Percentiles rank a stretch among this genome's conserved stretches.
phyloP scores from a whole-genome alignment of 306 rosid genomes.

The Cajanus cajan region DNA sequence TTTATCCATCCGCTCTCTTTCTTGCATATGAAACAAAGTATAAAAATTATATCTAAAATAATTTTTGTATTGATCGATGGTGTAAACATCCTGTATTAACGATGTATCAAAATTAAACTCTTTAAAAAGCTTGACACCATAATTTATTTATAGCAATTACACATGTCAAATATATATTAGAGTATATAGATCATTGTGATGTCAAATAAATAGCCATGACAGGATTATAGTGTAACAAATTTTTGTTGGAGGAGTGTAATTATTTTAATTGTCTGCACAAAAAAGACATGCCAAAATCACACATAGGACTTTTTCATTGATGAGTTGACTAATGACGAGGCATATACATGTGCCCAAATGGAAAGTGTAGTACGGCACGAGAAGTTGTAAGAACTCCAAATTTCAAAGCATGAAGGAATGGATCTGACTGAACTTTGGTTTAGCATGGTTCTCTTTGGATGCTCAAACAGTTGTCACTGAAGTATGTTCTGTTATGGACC shows the following conservation, averaged over 20 bases:
- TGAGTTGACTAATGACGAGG: background rate
- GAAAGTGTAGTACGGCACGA: background rate
- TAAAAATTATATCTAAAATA: background rate
- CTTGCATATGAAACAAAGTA: background rate
- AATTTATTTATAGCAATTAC: background rate
- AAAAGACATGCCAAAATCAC: conserved; percentile 12
- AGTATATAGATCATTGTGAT: background rate
- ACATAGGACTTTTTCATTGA: background rate
- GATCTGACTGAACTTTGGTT: conserved; percentile 24
- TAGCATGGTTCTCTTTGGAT: conserved; percentile 6
- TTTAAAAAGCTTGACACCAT: background rate
- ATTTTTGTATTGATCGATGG: background rate
- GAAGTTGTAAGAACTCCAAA: conserved; percentile 8
- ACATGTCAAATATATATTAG: background rate
- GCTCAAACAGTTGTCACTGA: conserved; percentile 6
- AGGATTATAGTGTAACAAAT: background rate
- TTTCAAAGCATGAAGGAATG: conserved; percentile 3
- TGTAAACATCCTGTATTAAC: background rate
- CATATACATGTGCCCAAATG: conserved; percentile 6
- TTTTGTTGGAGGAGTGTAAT: background rate
- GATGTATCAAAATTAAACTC: background rate
- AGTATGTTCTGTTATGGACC: conserved; percentile 20
- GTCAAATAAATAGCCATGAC: background rate
- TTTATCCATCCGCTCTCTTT: background rate
- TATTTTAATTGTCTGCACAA: conserved; percentile 1